Evolutionary conservation across 345 rosid genomes (phyloP), one percentile per base, ranked within the genome.

Genomic region (Bruguiera parviflora): DNA sequence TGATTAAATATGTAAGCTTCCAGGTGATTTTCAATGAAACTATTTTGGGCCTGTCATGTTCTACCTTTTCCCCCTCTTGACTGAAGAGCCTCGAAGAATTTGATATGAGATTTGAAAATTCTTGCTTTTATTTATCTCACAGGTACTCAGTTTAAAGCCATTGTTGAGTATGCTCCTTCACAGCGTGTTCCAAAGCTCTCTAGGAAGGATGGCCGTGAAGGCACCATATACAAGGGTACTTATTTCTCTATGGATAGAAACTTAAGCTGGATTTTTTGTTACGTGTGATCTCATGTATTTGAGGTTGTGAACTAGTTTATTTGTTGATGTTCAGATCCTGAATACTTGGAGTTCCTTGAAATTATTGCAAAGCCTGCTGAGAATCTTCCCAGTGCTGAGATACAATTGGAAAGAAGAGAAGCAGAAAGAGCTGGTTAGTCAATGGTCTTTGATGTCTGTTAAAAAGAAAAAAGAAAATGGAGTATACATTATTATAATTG

Each of bases 281-380:
- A 39, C 57, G 39, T 70, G 71, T 62, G 55, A 39, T 58, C 32
- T 53, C 69, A 28, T 29, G 22, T 39, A 6, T 66, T 61, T 71
- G 21, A 39, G 53, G 18, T 43, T 43, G 5, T 15, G 19, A 43
- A 13, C 9, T 43, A 74, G 29, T 73, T 74, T 81, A 32, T 61
- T 69, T 65, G 37, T 57, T 81, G 75, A 76, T 71, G 32, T 19
- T 75, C 80, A 89, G 96, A 89, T 82, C 88, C 89, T 21, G 89
- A 84, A 74, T 89, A 89, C 80, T 51, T 87, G 86, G 92, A 89
- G 83, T 89, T 89, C 80, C 87, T 87, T 71, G 85, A 89, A 77
- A 64, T 67, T 76, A 83, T 89, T 75, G 77, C 87, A 8, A 87
- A 83, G 86, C 92, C 96, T 28, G 90, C 84, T 8, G 90, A 89